Percentiles rank a stretch among this genome's conserved stretches.
phyloP scores from a whole-genome alignment of 73 alveolate species.

The Paramecium bursaria region DNA sequence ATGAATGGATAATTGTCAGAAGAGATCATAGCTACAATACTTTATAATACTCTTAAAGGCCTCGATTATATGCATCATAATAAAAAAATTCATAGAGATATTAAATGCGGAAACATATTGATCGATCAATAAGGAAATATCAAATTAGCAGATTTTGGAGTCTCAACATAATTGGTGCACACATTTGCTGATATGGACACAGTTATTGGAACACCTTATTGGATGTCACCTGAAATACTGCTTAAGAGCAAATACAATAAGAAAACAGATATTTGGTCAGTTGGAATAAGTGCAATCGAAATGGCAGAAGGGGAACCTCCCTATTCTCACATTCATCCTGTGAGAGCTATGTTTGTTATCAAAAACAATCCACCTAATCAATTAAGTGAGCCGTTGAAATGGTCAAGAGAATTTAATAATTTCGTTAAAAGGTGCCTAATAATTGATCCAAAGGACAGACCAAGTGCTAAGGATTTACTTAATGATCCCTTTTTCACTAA shows the following conservation, averaged over 20 bases:
- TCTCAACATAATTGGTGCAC: slow-evolving; percentile 76
- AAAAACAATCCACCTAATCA: slow-evolving; percentile 89
- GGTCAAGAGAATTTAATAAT: slow-evolving; percentile 94
- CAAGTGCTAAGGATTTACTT: slow-evolving; percentile 93
- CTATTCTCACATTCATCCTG: slow-evolving; percentile 86
- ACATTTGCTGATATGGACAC: slow-evolving; percentile 74
- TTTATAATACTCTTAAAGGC: slow-evolving; percentile 74
- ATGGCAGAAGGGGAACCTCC: slow-evolving; percentile 99
- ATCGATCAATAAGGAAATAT: slow-evolving; percentile 83
- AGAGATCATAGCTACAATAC: slow-evolving; percentile 74
- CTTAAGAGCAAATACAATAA: slow-evolving; percentile 82
- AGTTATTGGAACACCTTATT: slow-evolving; percentile 95
- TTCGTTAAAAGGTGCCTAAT: slow-evolving; percentile 93
- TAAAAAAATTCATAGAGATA: slow-evolving; percentile 93
- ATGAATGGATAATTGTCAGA: slow-evolving; percentile 82
- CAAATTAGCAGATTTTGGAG: slow-evolving; percentile 93
- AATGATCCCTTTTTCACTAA: slow-evolving; percentile 83
- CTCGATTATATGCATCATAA: slow-evolving; percentile 85
- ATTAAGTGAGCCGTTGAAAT: slow-evolving; percentile 85
- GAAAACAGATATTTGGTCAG: slow-evolving; percentile 97
- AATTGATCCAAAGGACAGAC: slow-evolving; percentile 92
- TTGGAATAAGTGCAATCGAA: slow-evolving; percentile 97
- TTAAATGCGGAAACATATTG: slow-evolving; percentile 90
- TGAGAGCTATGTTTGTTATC: slow-evolving; percentile 92
- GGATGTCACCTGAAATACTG: slow-evolving; percentile 98